Evolutionary conservation across 192 early-diverging fungal species (phyloP), one percentile per base, ranked within the genome.

Genomic region (Dimargaris cristalligena): DNA sequence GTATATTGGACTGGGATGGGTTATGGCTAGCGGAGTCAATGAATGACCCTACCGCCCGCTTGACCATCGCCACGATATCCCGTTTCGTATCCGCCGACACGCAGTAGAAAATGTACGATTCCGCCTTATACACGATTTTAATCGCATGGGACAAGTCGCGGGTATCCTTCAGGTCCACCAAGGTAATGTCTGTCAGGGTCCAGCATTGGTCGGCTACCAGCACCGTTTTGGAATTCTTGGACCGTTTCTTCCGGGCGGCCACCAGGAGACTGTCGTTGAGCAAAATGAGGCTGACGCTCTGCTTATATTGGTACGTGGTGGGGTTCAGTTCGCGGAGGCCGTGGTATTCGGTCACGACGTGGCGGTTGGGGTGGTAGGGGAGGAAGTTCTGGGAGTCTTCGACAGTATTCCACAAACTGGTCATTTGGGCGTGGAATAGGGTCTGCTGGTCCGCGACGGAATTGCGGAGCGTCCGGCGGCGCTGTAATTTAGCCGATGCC

Each of bases 121-220:
- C 89, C 1, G 86, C 83, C 60, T 88, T 81, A n/a, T 84, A 82
- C 34, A 92, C 71, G 10, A 94, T 80, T 64, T 89, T 87, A 63
- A 97, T 79, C 3, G 88, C 79, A 65, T 88, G 85, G 32, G 74
- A 77, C 2, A 88, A 58, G 25, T 92, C 89, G 46, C 70, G 34
- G 0, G 86, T 77, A 60, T 95, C 90, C 68, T 84, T 84, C 61
- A 92, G 75, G 52, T 98, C 94, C 23, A 87, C 79, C 3, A 94
- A 72, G 0, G 80, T 84, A 25, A 93, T 81, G 25, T 93, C 88
- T n/a, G 75, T 66, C 23, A 95, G 63, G 9, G 63, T 52, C 74
- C 83, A 92, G 47, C 85, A 87, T 52, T 83, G 78, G 60, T 94
- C 92, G 1, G 88, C 86, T 16, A 92, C 76, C 55, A 92, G 65